Percentiles rank a stretch among this genome's conserved stretches.
phyloP scores from a whole-genome alignment of 2,329 filamentous ascomycete species.

The Seiridium unicorne region DNA sequence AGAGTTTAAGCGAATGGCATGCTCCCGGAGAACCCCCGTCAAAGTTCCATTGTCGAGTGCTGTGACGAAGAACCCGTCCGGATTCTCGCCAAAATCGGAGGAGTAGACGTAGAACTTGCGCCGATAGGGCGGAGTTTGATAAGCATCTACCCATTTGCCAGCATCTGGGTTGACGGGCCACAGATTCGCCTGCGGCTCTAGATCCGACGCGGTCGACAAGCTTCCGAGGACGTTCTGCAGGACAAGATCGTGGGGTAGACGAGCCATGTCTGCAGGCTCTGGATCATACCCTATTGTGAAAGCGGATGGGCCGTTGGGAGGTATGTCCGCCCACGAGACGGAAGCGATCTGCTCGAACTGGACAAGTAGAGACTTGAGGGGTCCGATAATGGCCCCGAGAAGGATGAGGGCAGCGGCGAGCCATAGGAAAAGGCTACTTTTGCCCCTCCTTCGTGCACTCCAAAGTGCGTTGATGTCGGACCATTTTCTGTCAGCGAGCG shows the following conservation, averaged over 20 bases:
- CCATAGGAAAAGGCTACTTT: conserved; percentile 12
- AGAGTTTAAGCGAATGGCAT: conserved; percentile 14
- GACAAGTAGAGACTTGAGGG: conserved; percentile 12
- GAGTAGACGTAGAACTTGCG: conserved; percentile 9
- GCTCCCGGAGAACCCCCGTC: conserved; percentile 13
- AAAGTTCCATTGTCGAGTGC: conserved; percentile 11
- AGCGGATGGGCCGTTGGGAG: not conserved
- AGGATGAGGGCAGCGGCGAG: conserved; percentile 11
- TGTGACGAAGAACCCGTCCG: conserved; percentile 13
- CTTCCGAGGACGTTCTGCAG: conserved; percentile 13
- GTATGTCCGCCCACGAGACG: conserved; percentile 11
- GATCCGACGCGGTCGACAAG: conserved; percentile 10
- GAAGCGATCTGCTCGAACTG: conserved; percentile 9
- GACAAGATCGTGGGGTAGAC: conserved; percentile 11
- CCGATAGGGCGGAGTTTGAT: conserved; percentile 1
- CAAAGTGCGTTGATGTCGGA: conserved; percentile 10
- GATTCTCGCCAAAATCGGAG: not conserved
- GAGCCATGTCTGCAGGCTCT: conserved; percentile 15
- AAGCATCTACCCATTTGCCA: conserved; percentile 6
- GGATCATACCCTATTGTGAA: conserved; percentile 11
- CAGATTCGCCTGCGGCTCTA: conserved; percentile 11
- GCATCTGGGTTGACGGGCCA: conserved; percentile 12
- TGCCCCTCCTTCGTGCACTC: conserved; percentile 3
- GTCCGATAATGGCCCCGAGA: conserved; percentile 11
- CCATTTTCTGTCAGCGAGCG: conserved; percentile 19